These are phyloP conservation scores for Penicillium psychrosexuale DNA, from an alignment of 2,329 filamentous ascomycete genomes.

Conservation along the genomic window DNA sequence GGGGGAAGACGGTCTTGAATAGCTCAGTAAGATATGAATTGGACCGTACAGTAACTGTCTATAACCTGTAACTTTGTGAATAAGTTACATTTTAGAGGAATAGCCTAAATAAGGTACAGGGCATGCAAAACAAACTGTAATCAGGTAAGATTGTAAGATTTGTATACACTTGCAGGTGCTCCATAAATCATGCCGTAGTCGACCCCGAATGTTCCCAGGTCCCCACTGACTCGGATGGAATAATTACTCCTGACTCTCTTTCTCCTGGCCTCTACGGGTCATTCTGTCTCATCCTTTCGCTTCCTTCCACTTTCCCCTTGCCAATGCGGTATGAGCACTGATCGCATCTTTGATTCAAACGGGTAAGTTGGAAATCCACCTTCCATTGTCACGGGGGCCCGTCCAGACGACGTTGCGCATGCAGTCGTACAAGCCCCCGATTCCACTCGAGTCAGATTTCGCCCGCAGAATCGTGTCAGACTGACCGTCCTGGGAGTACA, in stretches of 20 bases:
- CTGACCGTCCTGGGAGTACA: slow-evolving; percentile 20
- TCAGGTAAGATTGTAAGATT: slow-evolving; percentile 3
- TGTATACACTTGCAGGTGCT: background rate
- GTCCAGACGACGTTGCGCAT: slow-evolving; percentile 8
- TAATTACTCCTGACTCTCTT: slow-evolving; percentile 12
- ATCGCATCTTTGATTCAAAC: slow-evolving; percentile 9
- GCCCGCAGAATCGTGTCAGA: slow-evolving; percentile 11
- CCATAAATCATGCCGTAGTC: slow-evolving; percentile 14
- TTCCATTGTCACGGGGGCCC: background rate
- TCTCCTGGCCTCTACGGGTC: background rate
- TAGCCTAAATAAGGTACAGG: slow-evolving; percentile 1
- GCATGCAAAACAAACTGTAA: background rate
- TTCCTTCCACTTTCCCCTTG: background rate
- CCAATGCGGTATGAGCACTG: slow-evolving; percentile 1
- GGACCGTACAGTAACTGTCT: background rate
- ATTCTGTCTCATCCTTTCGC: background rate
- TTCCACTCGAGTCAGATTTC: slow-evolving; percentile 8
- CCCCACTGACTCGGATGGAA: slow-evolving; percentile 5
- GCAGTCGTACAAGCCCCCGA: slow-evolving; percentile 8
- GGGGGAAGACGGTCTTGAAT: background rate
- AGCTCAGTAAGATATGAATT: background rate
- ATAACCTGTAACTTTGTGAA: background rate
- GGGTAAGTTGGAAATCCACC: slow-evolving; percentile 14
- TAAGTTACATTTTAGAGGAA: background rate
- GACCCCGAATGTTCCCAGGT: slow-evolving; percentile 12